phyloP scores from a whole-genome alignment of 2,329 filamentous ascomycete genomes.

The Periconia sp. region DNA sequence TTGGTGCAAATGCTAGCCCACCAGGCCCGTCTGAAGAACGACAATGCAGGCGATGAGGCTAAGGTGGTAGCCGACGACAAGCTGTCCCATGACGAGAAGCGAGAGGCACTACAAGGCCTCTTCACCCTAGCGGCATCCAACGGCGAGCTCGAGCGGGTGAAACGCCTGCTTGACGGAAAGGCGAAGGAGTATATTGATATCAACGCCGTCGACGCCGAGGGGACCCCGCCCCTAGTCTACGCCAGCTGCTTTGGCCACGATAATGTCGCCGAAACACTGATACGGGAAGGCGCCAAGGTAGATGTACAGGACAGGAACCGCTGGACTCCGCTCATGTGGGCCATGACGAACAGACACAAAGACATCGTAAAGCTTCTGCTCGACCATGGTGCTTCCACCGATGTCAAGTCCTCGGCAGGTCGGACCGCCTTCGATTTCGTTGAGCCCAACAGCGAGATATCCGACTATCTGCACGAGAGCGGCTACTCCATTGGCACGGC shows the following conservation, averaged over 20 bases:
- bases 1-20: constrained; percentile 96
- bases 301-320: constrained; percentile 95
- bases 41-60: constrained; percentile 73
- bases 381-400: constrained; percentile 92
- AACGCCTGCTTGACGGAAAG: constrained; percentile 74
- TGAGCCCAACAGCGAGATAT: constrained; percentile 93
- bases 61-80: constrained; percentile 76
- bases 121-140: constrained; percentile 97
- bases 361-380: constrained; percentile 90
- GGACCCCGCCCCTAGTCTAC: constrained; percentile 95
- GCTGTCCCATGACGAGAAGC: constrained; percentile 78
- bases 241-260: constrained; percentile 98
- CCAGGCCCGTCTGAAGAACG: constrained; percentile 84
- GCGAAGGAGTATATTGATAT: constrained; percentile 80
- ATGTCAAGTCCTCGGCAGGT: constrained; percentile 92
- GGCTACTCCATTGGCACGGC: constrained; percentile 87
- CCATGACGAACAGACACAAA: constrained; percentile 98
- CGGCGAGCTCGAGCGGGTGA: constrained; percentile 83
- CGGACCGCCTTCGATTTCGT: constrained; percentile 96
- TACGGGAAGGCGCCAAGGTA: constrained; percentile 85
- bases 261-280: constrained; percentile 80
- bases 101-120: constrained; percentile 79
- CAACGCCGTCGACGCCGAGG: constrained; percentile 89
- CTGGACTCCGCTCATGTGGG: constrained; percentile 99
- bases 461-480: constrained; percentile 91